Evolutionary conservation across 176 grass and related monocot genomes (phyloP).

Genomic region (Saccharum officinarum): DNA sequence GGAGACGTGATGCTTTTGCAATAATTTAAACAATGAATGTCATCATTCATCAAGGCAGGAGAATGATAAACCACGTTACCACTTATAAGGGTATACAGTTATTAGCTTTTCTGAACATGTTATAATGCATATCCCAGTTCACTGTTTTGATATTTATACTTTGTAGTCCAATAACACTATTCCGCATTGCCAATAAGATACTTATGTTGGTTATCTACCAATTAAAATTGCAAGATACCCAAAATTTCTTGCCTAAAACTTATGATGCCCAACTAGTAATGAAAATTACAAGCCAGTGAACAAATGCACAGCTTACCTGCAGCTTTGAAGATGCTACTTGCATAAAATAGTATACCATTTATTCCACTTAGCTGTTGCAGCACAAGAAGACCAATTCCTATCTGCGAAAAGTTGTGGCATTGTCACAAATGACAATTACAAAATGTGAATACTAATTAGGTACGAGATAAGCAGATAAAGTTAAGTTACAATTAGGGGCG

Average conservation of each 20-base stretch:
- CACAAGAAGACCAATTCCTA: constrained; percentile 77
- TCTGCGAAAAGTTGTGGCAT: constrained; percentile 23
- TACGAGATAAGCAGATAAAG: neutral
- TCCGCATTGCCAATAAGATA: neutral
- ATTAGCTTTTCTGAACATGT: neutral
- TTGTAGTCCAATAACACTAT: neutral
- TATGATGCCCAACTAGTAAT: neutral
- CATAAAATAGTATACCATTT: constrained; percentile 87
- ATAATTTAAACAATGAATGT: neutral
- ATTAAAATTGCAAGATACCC: constrained; percentile 8
- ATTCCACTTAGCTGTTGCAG: constrained; percentile 89
- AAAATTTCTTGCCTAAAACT: neutral
- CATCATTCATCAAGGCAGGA: neutral
- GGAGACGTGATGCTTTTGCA: neutral
- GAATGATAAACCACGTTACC: neutral
- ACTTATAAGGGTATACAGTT: neutral
- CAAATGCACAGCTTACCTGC: constrained; percentile 46
- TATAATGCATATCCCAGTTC: neutral
- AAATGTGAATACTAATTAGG: neutral
- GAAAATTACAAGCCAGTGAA: neutral
- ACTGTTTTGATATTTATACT: neutral
- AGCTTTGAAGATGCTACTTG: constrained; percentile 85
- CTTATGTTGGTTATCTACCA: constrained; percentile 14
- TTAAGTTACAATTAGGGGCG: constrained; percentile 70
- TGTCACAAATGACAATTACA: neutral